Conservation (phyloP, 371 early-diverging fungal genomes). For the Mucor racemosus region DNA sequence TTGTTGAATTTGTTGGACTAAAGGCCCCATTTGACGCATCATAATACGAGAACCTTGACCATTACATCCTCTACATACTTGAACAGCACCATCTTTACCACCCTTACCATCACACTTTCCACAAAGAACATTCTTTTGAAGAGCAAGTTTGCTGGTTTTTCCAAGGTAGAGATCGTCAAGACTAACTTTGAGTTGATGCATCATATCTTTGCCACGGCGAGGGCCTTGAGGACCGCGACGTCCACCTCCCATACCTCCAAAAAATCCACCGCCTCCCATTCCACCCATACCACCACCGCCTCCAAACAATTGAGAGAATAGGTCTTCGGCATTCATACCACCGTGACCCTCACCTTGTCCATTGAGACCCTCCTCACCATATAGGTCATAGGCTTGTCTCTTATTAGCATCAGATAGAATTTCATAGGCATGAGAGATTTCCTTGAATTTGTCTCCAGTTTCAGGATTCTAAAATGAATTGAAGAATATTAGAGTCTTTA, state of each 20-base stretch:
- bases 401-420: slow-evolving; percentile 86
- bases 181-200: slow-evolving; percentile 79
- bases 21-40: slow-evolving; percentile 95
- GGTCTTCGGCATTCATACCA: slow-evolving; percentile 69
- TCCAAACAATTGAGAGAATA: slow-evolving; percentile 54
- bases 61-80: slow-evolving; percentile 74
- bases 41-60: slow-evolving; percentile 87
- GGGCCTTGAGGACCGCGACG: slow-evolving; percentile 37
- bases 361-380: slow-evolving; percentile 85
- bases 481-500: not conserved
- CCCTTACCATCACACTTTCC: slow-evolving; percentile 83
- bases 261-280: slow-evolving; percentile 71
- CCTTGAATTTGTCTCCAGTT: slow-evolving; percentile 91
- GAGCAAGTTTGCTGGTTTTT: slow-evolving; percentile 86
- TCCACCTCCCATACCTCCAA: slow-evolving; percentile 62
- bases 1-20: slow-evolving; percentile 97
- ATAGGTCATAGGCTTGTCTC: slow-evolving; percentile 77
- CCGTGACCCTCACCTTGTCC: slow-evolving; percentile 57
- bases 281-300: slow-evolving; percentile 58
- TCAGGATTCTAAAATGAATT: slow-evolving; percentile 65
- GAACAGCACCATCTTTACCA: slow-evolving; percentile 71
- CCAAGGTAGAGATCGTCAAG: slow-evolving; percentile 97
- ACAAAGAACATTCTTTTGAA: slow-evolving; percentile 88
- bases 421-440: slow-evolving; percentile 93
- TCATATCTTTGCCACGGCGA: slow-evolving; percentile 74